Evolutionary conservation across 2,329 filamentous ascomycete species (phyloP).

Genomic region (Balansia obtecta): DNA sequence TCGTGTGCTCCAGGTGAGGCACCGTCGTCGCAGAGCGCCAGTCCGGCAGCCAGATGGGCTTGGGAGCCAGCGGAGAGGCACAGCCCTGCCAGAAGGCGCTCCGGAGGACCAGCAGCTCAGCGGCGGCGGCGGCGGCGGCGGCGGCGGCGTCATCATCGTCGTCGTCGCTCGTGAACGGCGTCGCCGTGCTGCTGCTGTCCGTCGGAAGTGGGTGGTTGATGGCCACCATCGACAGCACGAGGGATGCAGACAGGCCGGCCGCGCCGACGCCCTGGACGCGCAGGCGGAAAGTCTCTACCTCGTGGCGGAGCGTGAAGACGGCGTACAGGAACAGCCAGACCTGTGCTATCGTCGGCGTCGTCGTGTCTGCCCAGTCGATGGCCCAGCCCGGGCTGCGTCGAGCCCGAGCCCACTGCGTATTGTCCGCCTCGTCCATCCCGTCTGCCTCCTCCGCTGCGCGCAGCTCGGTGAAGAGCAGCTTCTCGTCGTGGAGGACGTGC

Average conservation of each 20-base stretch:
- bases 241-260: background rate
- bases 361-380: background rate
- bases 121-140: no score
- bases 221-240: conserved; percentile 21
- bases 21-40: conserved; percentile 21
- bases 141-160: no score
- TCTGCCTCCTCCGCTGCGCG: background rate
- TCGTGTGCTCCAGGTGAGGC: conserved; percentile 24
- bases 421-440: background rate
- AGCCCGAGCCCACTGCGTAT: conserved; percentile 2
- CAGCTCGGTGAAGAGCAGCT: background rate
- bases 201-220: conserved; percentile 28
- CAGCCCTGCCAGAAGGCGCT: conserved; percentile 55
- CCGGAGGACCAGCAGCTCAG: conserved; percentile 30
- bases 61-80: conserved; percentile 49
- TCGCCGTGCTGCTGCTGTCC: conserved; percentile 21
- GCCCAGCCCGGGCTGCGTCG: conserved; percentile 1
- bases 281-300: background rate
- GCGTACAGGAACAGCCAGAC: conserved; percentile 4
- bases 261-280: background rate
- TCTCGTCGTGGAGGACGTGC: conserved; percentile 2
- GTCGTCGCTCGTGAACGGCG: conserved; percentile 11
- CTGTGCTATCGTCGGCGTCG: background rate
- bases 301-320: conserved; percentile 1
- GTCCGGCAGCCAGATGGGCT: conserved; percentile 43